phyloP scores from a whole-genome alignment of 352 stramenopile species.

The Globisporangium sylvaticum region DNA sequence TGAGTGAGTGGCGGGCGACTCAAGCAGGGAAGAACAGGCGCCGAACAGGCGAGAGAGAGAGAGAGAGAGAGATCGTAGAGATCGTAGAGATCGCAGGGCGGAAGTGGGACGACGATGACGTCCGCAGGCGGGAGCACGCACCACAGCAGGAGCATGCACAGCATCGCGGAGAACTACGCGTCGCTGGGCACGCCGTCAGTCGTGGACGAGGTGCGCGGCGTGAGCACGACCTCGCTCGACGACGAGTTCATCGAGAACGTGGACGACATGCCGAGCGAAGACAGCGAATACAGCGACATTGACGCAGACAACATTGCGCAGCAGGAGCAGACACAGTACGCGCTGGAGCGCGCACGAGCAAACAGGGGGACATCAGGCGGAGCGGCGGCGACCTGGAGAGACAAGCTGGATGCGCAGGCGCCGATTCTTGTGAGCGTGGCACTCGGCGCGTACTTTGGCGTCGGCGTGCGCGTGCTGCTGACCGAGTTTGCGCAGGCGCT shows the following conservation, averaged over 20 bases:
- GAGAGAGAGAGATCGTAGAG: not conserved
- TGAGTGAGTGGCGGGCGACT: not conserved
- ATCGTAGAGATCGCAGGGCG: not conserved
- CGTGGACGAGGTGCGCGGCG: conserved; percentile 13
- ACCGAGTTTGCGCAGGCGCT: conserved; percentile 41
- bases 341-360: conserved; percentile 2
- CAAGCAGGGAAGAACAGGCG: not conserved
- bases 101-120: not conserved
- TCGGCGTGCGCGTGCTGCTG: conserved; percentile 43
- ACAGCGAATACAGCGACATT: conserved; percentile 17
- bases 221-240: conserved; percentile 30
- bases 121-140: conserved; percentile 1
- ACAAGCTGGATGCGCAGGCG: conserved; percentile 27
- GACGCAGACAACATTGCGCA: conserved; percentile 4
- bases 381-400: not conserved
- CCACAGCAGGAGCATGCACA: conserved; percentile 31
- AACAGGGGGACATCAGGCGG: not conserved
- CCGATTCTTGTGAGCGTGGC: conserved; percentile 32
- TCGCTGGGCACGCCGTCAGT: conserved; percentile 24
- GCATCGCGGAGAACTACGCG: conserved; percentile 42
- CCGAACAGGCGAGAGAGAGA: too few species aligned
- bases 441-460: conserved; percentile 46
- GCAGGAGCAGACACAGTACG: conserved; percentile 4
- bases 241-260: conserved; percentile 22
- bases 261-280: conserved; percentile 16